These are phyloP conservation scores for Cicer chorassanicum DNA, from an alignment of 306 rosid species.

Conservation along the genomic window DNA sequence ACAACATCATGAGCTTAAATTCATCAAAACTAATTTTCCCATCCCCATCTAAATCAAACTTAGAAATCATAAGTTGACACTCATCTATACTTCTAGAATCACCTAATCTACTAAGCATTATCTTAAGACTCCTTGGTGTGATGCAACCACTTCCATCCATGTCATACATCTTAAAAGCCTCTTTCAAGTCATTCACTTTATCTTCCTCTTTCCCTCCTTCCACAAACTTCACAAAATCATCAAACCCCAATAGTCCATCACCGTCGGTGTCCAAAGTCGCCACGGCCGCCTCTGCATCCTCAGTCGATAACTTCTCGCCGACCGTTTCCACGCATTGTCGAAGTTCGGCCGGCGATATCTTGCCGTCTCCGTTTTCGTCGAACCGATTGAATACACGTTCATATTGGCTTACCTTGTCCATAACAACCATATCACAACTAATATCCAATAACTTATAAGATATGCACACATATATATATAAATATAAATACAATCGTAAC, in stretches of 20 bases:
- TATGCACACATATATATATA: not conserved
- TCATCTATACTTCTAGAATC: slow-evolving; percentile 65
- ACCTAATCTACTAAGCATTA: slow-evolving; percentile 73
- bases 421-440: not conserved
- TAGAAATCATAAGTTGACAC: slow-evolving; percentile 65
- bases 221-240: slow-evolving; percentile 71
- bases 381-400: slow-evolving; percentile 67
- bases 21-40: slow-evolving; percentile 84
- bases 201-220: slow-evolving; percentile 80
- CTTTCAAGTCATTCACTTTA: slow-evolving; percentile 62
- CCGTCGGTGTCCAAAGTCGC: slow-evolving; percentile 57
- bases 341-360: slow-evolving; percentile 72
- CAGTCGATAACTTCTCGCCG: slow-evolving; percentile 55
- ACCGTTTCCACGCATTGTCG: slow-evolving; percentile 57
- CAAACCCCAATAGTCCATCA: slow-evolving; percentile 67
- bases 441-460: too few relatives aligned
- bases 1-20: slow-evolving; percentile 78
- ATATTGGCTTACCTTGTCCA: slow-evolving; percentile 60
- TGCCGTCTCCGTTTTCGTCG: slow-evolving; percentile 69
- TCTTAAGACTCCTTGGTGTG: slow-evolving; percentile 74
- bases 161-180: slow-evolving; percentile 83
- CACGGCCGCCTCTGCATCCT: slow-evolving; percentile 59
- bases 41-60: slow-evolving; percentile 81
- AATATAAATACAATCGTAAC: too few relatives aligned
- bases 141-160: slow-evolving; percentile 76